Percentiles rank a stretch among this genome's conserved stretches.
Conservation (phyloP, 2,329 filamentous ascomycete species). For the Sclerotiophoma versabilis region DNA sequence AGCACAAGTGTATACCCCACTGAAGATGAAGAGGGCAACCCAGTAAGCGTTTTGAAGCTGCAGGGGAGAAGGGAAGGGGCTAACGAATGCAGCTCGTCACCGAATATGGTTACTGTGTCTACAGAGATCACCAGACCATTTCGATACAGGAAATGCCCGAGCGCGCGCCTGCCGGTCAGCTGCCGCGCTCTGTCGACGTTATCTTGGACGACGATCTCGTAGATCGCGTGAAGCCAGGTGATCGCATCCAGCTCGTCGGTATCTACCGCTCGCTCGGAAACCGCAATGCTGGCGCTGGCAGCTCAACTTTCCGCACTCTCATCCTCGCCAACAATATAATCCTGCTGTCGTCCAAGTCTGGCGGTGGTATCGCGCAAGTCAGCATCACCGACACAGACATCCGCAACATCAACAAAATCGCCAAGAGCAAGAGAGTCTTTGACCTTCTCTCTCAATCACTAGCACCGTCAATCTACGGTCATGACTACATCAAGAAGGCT, state of each 20-base stretch:
- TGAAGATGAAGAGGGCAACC: slow-evolving; percentile 91
- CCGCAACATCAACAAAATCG: slow-evolving; percentile 96
- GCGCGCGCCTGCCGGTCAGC: slow-evolving; percentile 89
- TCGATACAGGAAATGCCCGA: slow-evolving; percentile 99
- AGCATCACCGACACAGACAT: slow-evolving; percentile 96
- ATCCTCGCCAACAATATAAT: slow-evolving; percentile 96
- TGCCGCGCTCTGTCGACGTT: slow-evolving; percentile 94
- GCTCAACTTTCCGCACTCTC: slow-evolving; percentile 92
- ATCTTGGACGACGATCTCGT: slow-evolving; percentile 97
- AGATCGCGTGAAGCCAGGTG: slow-evolving; percentile 92
- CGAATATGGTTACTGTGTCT: slow-evolving; percentile 95
- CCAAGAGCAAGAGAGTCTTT: slow-evolving; percentile 93
- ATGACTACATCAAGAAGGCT: slow-evolving; percentile 97
- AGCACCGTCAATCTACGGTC: slow-evolving; percentile 94
- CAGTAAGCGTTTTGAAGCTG: slow-evolving; percentile 54
- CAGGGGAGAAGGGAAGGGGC: neutral
- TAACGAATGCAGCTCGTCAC: slow-evolving; percentile 69
- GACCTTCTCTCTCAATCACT: slow-evolving; percentile 92
- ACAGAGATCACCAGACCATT: slow-evolving; percentile 95
- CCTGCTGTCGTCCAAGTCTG: slow-evolving; percentile 92
- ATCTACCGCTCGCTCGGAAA: slow-evolving; percentile 95
- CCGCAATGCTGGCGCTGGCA: slow-evolving; percentile 87
- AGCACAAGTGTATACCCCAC: slow-evolving; percentile 93
- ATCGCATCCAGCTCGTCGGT: slow-evolving; percentile 95
- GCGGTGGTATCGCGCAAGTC: slow-evolving; percentile 89